These are phyloP conservation scores for Triticum aestivum DNA, from an alignment of 176 grass and related monocot species.

Conservation along the genomic window DNA sequence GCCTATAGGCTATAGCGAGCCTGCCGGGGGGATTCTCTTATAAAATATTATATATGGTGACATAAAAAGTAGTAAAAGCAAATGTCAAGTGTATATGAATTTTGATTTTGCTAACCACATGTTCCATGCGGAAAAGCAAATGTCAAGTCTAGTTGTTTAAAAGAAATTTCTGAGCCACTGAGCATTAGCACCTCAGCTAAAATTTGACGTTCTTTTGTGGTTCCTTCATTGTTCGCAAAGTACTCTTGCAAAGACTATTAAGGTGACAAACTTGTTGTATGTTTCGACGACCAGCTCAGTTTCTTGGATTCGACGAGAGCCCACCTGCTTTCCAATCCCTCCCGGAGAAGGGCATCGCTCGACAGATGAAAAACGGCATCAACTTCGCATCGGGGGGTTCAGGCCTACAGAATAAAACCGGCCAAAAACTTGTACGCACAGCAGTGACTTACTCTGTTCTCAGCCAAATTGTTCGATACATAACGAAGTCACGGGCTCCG, in stretches of 20 bases:
- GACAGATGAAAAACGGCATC: conserved; percentile 51
- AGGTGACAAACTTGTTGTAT: background rate
- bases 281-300: conserved; percentile 32
- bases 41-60: no score
- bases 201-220: background rate
- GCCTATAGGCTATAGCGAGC: no score
- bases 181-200: background rate
- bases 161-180: no score
- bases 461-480: background rate
- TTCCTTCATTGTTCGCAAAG: background rate
- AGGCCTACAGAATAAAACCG: conserved; percentile 49
- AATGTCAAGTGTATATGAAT: no score
- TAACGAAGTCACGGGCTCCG: background rate
- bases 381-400: conserved; percentile 92
- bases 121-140: no score
- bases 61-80: no score
- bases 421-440: background rate
- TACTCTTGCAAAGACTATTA: background rate
- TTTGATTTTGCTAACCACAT: no score
- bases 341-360: conserved; percentile 7
- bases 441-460: no score
- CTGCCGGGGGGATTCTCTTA: no score
- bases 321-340: conserved; percentile 68
- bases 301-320: conserved; percentile 62
- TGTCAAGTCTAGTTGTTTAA: no score